Percentiles rank a stretch among this genome's conserved stretches.
phyloP scores from a whole-genome alignment of 805 yeast species.

The Cyberlindnera lachancei region DNA sequence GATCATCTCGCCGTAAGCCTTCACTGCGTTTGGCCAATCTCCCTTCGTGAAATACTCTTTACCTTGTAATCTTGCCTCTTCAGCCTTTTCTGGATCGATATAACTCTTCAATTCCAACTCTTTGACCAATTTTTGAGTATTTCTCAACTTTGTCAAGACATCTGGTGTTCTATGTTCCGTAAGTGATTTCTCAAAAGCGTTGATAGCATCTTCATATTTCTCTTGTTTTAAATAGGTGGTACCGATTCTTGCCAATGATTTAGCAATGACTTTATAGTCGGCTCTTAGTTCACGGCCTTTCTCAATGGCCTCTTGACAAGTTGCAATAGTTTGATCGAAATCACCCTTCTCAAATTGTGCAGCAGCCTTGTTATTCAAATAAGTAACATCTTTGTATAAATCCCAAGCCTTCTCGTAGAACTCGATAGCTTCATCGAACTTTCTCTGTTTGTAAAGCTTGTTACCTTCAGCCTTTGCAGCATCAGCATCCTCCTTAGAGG shows the following conservation, averaged over 20 bases:
- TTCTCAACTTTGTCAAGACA: slow-evolving; percentile 77
- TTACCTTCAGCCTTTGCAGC: slow-evolving; percentile 81
- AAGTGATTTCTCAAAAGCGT: slow-evolving; percentile 77
- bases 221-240: slow-evolving; percentile 69
- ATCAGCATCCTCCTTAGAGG: slow-evolving; percentile 41
- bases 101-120: slow-evolving; percentile 69
- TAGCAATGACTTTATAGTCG: slow-evolving; percentile 86
- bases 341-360: slow-evolving; percentile 97
- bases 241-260: slow-evolving; percentile 90
- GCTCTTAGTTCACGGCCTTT: slow-evolving; percentile 86
- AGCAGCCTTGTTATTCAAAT: slow-evolving; percentile 93
- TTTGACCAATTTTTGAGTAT: slow-evolving; percentile 81
- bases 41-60: slow-evolving; percentile 82
- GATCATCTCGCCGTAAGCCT: slow-evolving; percentile 90
- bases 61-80: slow-evolving; percentile 90
- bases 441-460: slow-evolving; percentile 71
- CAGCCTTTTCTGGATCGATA: slow-evolving; percentile 87
- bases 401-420: slow-evolving; percentile 85
- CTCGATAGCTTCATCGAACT: slow-evolving; percentile 90
- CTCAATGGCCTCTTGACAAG: slow-evolving; percentile 78
- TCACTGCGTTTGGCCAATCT: slow-evolving; percentile 96
- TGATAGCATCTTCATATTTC: slow-evolving; percentile 66
- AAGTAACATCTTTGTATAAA: slow-evolving; percentile 75
- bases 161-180: slow-evolving; percentile 98
- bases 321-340: slow-evolving; percentile 72